Base-by-base conservation (phyloP, 2,329 filamentous ascomycete genomes). In the Ceratocystis destructans region DNA sequence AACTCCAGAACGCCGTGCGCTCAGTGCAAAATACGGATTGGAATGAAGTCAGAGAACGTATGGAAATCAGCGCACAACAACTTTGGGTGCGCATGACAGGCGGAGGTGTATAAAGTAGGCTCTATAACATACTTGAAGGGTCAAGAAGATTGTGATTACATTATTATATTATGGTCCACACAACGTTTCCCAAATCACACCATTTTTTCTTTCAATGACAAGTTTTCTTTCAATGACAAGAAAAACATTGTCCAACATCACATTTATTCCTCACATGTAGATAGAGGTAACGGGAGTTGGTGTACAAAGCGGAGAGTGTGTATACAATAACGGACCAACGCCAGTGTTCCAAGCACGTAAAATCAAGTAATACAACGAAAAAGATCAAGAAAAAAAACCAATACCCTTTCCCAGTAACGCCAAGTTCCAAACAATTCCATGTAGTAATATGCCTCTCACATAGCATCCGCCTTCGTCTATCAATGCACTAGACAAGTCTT, bases 21-120 rank as follows among this genome's bases (percentile, higher is more conserved):
- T 87, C 83, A 80, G 82, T 84, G 66, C 84, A 90, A 75, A 79
- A 76, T 44, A 84, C 82, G 68, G 83, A 88, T 73, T 90, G 86
- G 87, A 76, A 78, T 62, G 79, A 80, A 64, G 79, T 86, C 65
- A 80, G 85, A 65, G 82, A 87, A 69, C 78, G 77, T 1, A 75
- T 84, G 70, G 85, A 87, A 73, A 77, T 76, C 15, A 50, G 64
- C 25, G 46, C 46, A 8, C 55, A 25, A 20, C 63, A 55, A 33
- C 33, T 48, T 61, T 68, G 55, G 66, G 64, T 10, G 59, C 62
- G 55, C 12, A 22, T 65, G 20, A 31, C 37, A 28, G 20, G 48
- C 20, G 22, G 61, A 1, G 25, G 44, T 15, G 28, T 44, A 25
- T 64, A 20, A 31, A 41, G 37, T 41, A 41, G 37, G 12, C 37